Conservation (phyloP, 495 filamentous ascomycete genomes). For the Aspergillus saccharolyticus region DNA sequence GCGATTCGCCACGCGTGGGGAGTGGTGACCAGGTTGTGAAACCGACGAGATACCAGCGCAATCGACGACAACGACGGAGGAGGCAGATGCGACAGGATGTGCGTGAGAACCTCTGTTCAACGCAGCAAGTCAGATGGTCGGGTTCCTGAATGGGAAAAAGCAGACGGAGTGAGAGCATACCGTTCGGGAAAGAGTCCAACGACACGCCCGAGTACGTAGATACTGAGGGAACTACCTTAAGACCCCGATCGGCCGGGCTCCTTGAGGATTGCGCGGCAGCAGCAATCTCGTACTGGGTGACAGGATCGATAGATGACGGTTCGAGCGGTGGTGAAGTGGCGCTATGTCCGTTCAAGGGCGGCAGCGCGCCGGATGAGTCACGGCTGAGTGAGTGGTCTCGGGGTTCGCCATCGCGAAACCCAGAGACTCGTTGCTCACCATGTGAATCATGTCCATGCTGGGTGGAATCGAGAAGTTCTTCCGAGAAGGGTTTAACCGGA, state of each 20-base stretch:
- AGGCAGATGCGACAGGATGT: constrained; percentile 84
- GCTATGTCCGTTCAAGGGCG: constrained; percentile 24
- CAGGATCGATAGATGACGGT: constrained; percentile 49
- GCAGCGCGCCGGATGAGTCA: constrained; percentile 26
- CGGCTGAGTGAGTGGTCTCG: constrained; percentile 27
- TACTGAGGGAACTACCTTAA: constrained; percentile 55
- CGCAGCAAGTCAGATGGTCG: constrained; percentile 21
- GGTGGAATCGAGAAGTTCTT: constrained; percentile 38
- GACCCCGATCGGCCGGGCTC: constrained; percentile 45
- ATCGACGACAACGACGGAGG: constrained; percentile 72
- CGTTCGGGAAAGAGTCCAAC: constrained; percentile 73
- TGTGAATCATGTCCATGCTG: constrained; percentile 73
- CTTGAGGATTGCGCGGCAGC: constrained; percentile 34
- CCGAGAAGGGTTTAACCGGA: constrained; percentile 38
- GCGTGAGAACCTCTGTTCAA: constrained; percentile 75
- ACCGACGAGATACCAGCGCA: constrained; percentile 76
- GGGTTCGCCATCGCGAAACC: constrained; percentile 21
- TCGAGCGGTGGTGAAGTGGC: constrained; percentile 30
- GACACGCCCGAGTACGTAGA: constrained; percentile 43
- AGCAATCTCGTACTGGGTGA: constrained; percentile 70
- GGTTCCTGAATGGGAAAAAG: background rate
- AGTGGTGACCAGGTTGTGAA: constrained; percentile 76
- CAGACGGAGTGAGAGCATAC: constrained; percentile 42
- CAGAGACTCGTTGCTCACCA: constrained; percentile 37
- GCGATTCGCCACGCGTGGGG: constrained; percentile 89